Evolutionary conservation across 805 yeast genomes (phyloP), one percentile per base, ranked within the genome.

Genomic region (Ogataea pignaliae): DNA sequence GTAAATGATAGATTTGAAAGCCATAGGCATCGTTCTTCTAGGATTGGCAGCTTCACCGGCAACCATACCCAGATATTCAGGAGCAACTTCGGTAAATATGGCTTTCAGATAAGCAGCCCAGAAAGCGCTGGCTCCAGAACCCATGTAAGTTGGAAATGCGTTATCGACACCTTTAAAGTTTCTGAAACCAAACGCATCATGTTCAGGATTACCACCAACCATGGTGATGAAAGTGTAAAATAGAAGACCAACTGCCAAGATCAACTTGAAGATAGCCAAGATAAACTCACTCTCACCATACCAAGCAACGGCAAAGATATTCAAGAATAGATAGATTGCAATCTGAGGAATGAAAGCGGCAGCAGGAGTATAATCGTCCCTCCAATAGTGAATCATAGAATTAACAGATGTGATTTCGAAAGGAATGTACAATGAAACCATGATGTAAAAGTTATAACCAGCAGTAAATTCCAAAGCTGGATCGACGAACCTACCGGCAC

Each of bases 221-320:
- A 87, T 88, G 6, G 89, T 81, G 42, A 86, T 60, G 53, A 88
- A 83, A 1, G 93, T 85, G 63, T 84, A 88, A 26, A 83, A 55
- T 46, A 88, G 74, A 38, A 88, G 69, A 2, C 93, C 95, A n/a
- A 82, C 60, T 12, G 90, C 88, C 39, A 88, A 69, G 5, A 86
- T 50, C 44, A 88, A 77, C 57, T 88, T 88, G 39, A 86, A 83
- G 28, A 86, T 69, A 1, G 90, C 78, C 16, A 87, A 66, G 83
- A 85, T 81, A 57, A 87, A 88, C 63, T 88, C 96, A 18, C 81
- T 71, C 59, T 88, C 96, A 29, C 96, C 96, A 54, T 83, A 88
- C 48, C 75, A 73, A 35, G 70, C 70, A 21, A 88, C 95, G 0
- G 91, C 89, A 56, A 84, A 80, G 10, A 85, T 59, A 48, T 88